Conservation (phyloP, 306 rosid species). For the Calophaca sinica region DNA sequence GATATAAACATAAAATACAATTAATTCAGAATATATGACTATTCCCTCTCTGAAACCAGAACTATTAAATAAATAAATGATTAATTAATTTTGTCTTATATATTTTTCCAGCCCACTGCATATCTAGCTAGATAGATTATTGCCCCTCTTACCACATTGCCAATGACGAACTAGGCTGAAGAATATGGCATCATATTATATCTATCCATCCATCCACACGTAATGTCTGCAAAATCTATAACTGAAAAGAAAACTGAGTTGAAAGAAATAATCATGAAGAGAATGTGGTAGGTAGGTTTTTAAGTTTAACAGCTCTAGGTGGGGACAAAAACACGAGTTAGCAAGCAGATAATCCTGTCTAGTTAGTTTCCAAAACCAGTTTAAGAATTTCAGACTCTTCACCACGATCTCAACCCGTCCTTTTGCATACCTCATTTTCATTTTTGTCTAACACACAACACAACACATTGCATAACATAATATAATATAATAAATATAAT, state of each 20-base stretch:
- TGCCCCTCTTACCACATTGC: too few species aligned
- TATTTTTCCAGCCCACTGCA: slow-evolving; percentile 14
- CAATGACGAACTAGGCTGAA: too few species aligned
- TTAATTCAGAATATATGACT: slow-evolving; percentile 9
- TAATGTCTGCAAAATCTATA: slow-evolving; percentile 35
- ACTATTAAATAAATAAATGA: slow-evolving; percentile 7
- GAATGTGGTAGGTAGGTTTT: slow-evolving; percentile 45
- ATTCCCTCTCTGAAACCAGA: neutral
- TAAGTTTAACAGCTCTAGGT: too few species aligned
- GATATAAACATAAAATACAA: slow-evolving; percentile 26
- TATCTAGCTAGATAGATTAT: slow-evolving; percentile 5
- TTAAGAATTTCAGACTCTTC: slow-evolving; percentile 47
- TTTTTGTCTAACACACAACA: slow-evolving; percentile 22
- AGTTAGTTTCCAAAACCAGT: slow-evolving; percentile 1
- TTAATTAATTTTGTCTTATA: neutral
- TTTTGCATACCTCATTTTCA: slow-evolving; percentile 21
- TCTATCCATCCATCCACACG: slow-evolving; percentile 36
- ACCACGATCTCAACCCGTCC: slow-evolving; percentile 51
- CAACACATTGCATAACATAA: too few species aligned
- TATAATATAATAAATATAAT: neutral
- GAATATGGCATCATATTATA: too few species aligned
- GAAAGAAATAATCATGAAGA: slow-evolving; percentile 25
- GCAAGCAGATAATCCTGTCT: slow-evolving; percentile 43
- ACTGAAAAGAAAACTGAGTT: slow-evolving; percentile 39
- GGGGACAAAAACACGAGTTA: slow-evolving; percentile 43